Evolutionary conservation across 192 early-diverging fungal genomes (phyloP).

Genomic region (Backusella macrospora): DNA sequence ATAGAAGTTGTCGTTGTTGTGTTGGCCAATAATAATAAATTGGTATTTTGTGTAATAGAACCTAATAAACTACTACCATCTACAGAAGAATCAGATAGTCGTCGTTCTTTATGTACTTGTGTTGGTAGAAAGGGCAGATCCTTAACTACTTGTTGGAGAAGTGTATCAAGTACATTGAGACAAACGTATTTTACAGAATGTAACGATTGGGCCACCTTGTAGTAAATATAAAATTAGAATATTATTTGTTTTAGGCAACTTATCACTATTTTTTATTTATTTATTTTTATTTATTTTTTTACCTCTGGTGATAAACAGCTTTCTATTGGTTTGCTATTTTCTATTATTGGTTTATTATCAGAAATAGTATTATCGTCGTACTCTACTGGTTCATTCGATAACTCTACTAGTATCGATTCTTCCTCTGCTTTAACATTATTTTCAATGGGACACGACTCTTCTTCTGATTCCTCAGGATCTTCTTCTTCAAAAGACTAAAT

Average conservation of each 20-base stretch:
- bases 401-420: background rate
- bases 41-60: conserved; percentile 32
- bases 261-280: background rate
- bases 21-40: conserved; percentile 8
- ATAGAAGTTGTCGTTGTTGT: conserved; percentile 1
- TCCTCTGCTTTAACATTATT: background rate
- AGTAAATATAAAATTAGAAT: background rate
- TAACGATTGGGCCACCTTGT: conserved; percentile 51
- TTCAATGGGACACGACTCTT: background rate
- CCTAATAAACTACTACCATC: conserved; percentile 22
- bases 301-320: conserved; percentile 2
- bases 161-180: conserved; percentile 51
- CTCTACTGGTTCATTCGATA: conserved; percentile 1
- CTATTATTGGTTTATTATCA: background rate
- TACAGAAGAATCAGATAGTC: conserved; percentile 32
- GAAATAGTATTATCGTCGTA: background rate
- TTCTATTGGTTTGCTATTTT: background rate
- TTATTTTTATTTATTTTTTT: background rate
- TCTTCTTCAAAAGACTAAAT: conserved; percentile 9
- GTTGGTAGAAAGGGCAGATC: background rate
- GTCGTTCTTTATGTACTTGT: background rate
- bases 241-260: too few relatives aligned
- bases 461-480: background rate
- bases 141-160: conserved; percentile 50
- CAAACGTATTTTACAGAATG: conserved; percentile 54